Percentiles rank a stretch among this genome's conserved stretches.
These are phyloP conservation scores for Alternaria sp. DNA, from an alignment of 2,329 filamentous ascomycete species.

Conservation along the genomic window DNA sequence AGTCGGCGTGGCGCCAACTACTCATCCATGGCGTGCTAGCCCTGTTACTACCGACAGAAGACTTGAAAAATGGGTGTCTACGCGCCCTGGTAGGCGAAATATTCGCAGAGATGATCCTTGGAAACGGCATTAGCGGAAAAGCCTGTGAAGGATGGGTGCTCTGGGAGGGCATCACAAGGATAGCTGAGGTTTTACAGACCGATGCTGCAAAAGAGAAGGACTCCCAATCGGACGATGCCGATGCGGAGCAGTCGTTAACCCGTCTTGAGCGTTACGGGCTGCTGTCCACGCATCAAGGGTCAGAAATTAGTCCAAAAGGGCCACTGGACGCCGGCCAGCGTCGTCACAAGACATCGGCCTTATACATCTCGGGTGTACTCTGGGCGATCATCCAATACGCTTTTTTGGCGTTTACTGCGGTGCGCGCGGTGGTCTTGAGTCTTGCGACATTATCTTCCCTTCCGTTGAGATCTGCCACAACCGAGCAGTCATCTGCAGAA, in stretches of 20 bases:
- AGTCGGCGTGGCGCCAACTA: conserved; percentile 83
- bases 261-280: conserved; percentile 65
- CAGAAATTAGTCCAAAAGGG: conserved; percentile 25
- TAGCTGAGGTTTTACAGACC: conserved; percentile 58
- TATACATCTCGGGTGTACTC: conserved; percentile 52
- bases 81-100: conserved; percentile 85
- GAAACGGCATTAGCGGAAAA: conserved; percentile 79
- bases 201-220: conserved; percentile 39
- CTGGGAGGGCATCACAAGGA: conserved; percentile 81
- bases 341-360: conserved; percentile 23
- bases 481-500: conserved; percentile 39
- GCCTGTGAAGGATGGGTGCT: conserved; percentile 87
- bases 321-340: conserved; percentile 18
- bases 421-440: conserved; percentile 70
- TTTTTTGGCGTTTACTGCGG: conserved; percentile 61
- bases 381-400: conserved; percentile 62
- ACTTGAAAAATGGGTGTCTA: conserved; percentile 86
- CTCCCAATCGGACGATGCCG: conserved; percentile 35
- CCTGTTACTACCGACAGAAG: conserved; percentile 87
- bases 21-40: conserved; percentile 83
- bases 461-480: conserved; percentile 58
- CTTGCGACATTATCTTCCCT: conserved; percentile 72
- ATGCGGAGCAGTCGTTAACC: conserved; percentile 41
- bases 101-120: conserved; percentile 86
- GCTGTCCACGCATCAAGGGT: conserved; percentile 50